A percentile compares a stretch with the other conserved stretches of the same genome.
Evolutionary conservation across 257 asterid species (phyloP).

Genomic region (Anisodus acutangulus): DNA sequence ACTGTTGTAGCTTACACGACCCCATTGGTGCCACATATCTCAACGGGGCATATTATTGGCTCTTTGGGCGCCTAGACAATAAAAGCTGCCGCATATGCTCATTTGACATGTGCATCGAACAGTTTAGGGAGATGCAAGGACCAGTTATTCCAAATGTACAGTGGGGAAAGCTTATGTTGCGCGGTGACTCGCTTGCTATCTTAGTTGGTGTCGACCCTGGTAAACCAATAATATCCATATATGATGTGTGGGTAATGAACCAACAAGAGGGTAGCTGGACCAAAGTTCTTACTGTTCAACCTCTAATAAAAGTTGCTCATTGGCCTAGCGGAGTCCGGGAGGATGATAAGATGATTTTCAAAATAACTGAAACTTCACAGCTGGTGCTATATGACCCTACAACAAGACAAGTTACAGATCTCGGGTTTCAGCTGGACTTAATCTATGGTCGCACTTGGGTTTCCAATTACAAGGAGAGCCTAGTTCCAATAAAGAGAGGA

Average conservation of each 20-base stretch:
- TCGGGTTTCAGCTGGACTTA: background rate
- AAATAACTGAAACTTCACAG: background rate
- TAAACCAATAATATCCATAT: background rate
- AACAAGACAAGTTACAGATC: background rate
- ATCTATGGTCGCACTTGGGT: conserved; percentile 31
- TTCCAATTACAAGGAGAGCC: conserved; percentile 50
- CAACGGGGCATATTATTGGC: conserved; percentile 23
- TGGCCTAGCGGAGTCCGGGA: background rate
- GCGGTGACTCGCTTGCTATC: background rate
- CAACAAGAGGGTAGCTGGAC: background rate
- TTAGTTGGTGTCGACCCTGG: background rate
- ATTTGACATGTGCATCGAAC: conserved; percentile 3
- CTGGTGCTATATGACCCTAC: conserved; percentile 20
- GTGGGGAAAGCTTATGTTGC: background rate
- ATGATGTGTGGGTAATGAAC: background rate
- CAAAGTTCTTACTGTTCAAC: background rate
- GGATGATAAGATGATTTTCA: background rate
- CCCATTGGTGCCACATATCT: background rate
- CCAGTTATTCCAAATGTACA: background rate
- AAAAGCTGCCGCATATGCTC: background rate
- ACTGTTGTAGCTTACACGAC: background rate
- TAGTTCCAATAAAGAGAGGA: conserved; percentile 43
- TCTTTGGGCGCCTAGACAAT: background rate
- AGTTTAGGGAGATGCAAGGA: conserved; percentile 7
- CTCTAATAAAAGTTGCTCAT: background rate